Conservation (phyloP, 257 asterid genomes). For the Paraleonurus japonicus region DNA sequence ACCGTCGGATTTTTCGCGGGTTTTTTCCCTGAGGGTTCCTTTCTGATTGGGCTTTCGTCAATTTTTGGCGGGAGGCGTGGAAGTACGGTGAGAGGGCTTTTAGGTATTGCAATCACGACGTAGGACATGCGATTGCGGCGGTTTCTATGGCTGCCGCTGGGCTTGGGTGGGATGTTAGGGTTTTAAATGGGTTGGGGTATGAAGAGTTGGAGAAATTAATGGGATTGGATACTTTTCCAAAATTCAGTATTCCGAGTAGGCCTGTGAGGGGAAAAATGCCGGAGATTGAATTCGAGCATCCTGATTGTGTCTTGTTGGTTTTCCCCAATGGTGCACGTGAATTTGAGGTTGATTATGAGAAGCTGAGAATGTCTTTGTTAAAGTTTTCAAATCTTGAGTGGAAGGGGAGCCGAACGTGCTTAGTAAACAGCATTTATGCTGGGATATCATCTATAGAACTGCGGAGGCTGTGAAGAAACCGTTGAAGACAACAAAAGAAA, state of each 20-base stretch:
- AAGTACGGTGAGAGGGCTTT: conserved; percentile 96
- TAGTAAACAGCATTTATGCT: conserved; percentile 81
- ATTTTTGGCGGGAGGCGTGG: conserved; percentile 97
- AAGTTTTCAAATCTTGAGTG: conserved; percentile 57
- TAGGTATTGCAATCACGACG: conserved; percentile 97
- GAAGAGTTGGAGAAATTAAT: conserved; percentile 64
- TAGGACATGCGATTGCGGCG: conserved; percentile 92
- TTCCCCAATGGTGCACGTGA: conserved; percentile 48
- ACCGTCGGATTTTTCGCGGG: conserved; percentile 41
- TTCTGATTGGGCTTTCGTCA: conserved; percentile 76
- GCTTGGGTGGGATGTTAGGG: conserved; percentile 86
- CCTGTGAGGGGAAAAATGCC: conserved; percentile 76
- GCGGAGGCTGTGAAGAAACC: conserved; percentile 74
- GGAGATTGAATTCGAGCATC: conserved; percentile 88
- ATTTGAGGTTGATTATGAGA: conserved; percentile 63
- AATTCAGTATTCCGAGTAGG: conserved; percentile 54
- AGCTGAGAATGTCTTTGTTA: conserved; percentile 35
- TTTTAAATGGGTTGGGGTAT: conserved; percentile 73
- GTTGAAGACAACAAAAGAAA: conserved; percentile 29
- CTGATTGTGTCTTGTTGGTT: conserved; percentile 80
- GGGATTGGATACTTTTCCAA: conserved; percentile 54
- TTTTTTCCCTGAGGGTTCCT: conserved; percentile 54
- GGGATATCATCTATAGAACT: conserved; percentile 83
- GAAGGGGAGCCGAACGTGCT: conserved; percentile 82
- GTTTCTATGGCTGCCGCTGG: conserved; percentile 87